Base-by-base conservation (phyloP, 176 grass and related monocot genomes). In the Aegilops umbellulata region DNA sequence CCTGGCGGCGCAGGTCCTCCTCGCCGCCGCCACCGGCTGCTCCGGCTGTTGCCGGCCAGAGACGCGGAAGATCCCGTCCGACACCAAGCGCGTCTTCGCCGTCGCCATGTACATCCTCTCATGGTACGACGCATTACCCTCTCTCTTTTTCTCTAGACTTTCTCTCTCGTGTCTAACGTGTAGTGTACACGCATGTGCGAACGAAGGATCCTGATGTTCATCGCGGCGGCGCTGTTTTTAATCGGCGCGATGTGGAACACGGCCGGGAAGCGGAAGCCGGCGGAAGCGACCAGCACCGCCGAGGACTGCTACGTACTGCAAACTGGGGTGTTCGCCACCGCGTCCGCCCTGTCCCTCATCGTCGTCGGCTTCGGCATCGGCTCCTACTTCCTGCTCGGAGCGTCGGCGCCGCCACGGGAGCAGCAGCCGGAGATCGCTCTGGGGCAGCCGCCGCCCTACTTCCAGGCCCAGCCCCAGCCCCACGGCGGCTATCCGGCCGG, bases 31-130 rank as follows among this genome's bases (percentile, higher is more conserved):
- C 74, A 55, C 46, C 27, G 74, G 26, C 9, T 76, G 74, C 74
- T 76, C 9, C 74, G 74, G 74, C 46, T 76, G 74, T 12, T 76
- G 4, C 74, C 74, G 74, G 16, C 46, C 26, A 2, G 72, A 75
- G 74, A 76, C 74, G 74, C 26, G 74, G 74, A 76, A 76, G 74
- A 76, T 76, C 46, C 26, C 74, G 26, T 76, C 74, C 17, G 26
- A 55, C 46, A 76, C 74, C 29, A 76, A 76, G 74, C 74, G 74
- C 29, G 26, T 76, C 46, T 30, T 76, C 74, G 74, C 74, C 46
- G 46, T 76, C 46, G 26, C 74, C 26, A 31, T 76, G 74, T 53
- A 16, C 4, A 16, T 76, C 74, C 25, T 76, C 46, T 53, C 74
- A 22, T 76, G 74, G 74, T 76, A 76, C 73, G 73, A 76, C 74